A percentile compares a stretch with the other conserved stretches of the same genome.
Evolutionary conservation across 495 filamentous ascomycete species (phyloP).

Genomic region (Aspergillus ellipticus): DNA sequence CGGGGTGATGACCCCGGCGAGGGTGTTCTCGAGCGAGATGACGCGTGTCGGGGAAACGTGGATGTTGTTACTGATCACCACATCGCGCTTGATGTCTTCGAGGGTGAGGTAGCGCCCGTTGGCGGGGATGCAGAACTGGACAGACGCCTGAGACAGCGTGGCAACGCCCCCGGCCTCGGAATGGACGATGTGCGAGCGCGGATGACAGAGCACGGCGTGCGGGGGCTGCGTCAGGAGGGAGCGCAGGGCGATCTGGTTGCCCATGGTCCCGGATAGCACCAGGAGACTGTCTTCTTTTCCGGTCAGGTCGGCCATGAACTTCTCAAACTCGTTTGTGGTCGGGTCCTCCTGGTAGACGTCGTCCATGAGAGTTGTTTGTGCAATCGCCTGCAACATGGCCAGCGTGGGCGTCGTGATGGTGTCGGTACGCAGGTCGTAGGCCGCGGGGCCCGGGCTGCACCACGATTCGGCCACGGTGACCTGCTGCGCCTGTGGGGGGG

Average conservation of each 20-base stretch:
- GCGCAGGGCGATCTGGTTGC: slow-evolving; percentile 37
- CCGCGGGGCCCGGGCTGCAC: not conserved
- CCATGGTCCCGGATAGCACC: slow-evolving; percentile 80
- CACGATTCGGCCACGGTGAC: not conserved
- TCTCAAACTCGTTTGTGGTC: slow-evolving; percentile 63
- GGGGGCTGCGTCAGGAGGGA: slow-evolving; percentile 32
- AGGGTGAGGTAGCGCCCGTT: slow-evolving; percentile 67
- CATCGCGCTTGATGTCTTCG: slow-evolving; percentile 55
- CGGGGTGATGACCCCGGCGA: slow-evolving; percentile 67
- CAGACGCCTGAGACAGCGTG: slow-evolving; percentile 25
- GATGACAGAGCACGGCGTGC: slow-evolving; percentile 31
- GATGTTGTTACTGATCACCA: slow-evolving; percentile 21
- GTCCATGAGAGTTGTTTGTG: slow-evolving; percentile 53
- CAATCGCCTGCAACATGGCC: slow-evolving; percentile 62
- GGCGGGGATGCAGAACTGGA: slow-evolving; percentile 18
- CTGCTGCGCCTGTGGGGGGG: too few species aligned
- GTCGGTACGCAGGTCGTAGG: slow-evolving; percentile 36
- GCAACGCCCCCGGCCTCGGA: slow-evolving; percentile 38
- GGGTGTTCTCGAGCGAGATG: slow-evolving; percentile 73
- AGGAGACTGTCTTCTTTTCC: slow-evolving; percentile 61
- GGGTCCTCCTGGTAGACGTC: slow-evolving; percentile 73
- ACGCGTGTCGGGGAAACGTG: slow-evolving; percentile 58
- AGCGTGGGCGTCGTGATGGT: slow-evolving; percentile 69
- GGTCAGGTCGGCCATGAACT: slow-evolving; percentile 58
- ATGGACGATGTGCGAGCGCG: slow-evolving; percentile 27